Evolutionary conservation across 1,284 basidiomycete genomes (phyloP).

Genomic region (Ganoderma multipileum): DNA sequence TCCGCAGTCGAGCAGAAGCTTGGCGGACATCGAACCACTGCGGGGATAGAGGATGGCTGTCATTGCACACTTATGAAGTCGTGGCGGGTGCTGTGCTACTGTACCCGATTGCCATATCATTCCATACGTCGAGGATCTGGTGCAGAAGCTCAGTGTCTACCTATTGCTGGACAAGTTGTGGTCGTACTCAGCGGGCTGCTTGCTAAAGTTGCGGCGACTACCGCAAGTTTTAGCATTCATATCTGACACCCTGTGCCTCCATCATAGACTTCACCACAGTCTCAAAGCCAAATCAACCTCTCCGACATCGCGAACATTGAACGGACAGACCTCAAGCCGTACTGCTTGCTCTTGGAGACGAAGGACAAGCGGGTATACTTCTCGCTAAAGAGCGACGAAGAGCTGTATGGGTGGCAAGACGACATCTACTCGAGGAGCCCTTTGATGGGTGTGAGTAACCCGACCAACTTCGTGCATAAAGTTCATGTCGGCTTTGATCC

Average conservation of each 20-base stretch:
- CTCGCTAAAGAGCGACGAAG: constrained; percentile 91
- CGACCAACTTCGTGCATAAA: constrained; percentile 98
- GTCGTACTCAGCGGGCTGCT: too few relatives aligned
- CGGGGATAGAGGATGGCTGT: not conserved
- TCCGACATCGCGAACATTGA: constrained; percentile 88
- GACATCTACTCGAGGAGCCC: constrained; percentile 95
- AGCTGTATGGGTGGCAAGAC: constrained; percentile 97
- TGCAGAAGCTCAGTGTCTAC: not conserved
- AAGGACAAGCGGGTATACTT: constrained; percentile 83
- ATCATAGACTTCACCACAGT: constrained; percentile 53
- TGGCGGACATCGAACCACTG: not conserved
- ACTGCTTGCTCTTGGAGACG: constrained; percentile 87
- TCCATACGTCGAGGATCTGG: not conserved
- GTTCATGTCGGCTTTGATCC: constrained; percentile 99
- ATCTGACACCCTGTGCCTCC: not conserved
- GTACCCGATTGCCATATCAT: not conserved
- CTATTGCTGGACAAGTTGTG: too few relatives aligned
- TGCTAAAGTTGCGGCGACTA: too few relatives aligned
- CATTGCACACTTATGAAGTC: not conserved
- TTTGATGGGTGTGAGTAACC: constrained; percentile 91
- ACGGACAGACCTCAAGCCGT: constrained; percentile 92
- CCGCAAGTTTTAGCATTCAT: not conserved
- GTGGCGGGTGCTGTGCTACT: not conserved
- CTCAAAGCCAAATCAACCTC: constrained; percentile 73
- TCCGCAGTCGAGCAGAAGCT: not conserved